phyloP scores from a whole-genome alignment of 2,329 filamentous ascomycete species.

The Pestalotiopsis sp. region DNA sequence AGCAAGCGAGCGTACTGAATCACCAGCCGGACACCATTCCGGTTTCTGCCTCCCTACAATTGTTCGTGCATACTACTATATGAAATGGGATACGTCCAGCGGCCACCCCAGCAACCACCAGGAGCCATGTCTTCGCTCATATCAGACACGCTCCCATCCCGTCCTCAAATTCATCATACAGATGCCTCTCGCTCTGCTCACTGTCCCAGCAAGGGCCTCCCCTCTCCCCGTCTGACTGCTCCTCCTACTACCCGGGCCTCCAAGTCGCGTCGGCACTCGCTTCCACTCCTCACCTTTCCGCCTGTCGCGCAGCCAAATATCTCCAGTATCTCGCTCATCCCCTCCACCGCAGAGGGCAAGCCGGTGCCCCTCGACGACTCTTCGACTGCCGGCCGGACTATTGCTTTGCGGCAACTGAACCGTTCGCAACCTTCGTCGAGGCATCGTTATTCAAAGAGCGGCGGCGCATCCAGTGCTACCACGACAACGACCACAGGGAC shows the following conservation, averaged over 20 bases:
- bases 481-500: constrained; percentile 42
- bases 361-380: constrained; percentile 60
- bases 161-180: constrained; percentile 8
- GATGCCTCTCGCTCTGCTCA: constrained; percentile 19
- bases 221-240: constrained; percentile 14
- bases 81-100: constrained; percentile 18
- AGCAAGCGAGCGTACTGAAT: constrained; percentile 1
- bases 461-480: constrained; percentile 52
- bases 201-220: constrained; percentile 12
- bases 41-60: constrained; percentile 14
- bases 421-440: constrained; percentile 55
- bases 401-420: constrained; percentile 62
- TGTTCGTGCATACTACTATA: constrained; percentile 19
- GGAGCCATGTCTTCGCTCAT: constrained; percentile 11
- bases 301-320: constrained; percentile 50
- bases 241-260: constrained; percentile 18
- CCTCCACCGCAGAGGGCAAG: constrained; percentile 57
- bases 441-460: constrained; percentile 59
- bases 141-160: constrained; percentile 15
- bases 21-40: constrained; percentile 1
- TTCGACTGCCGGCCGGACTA: constrained; percentile 59
- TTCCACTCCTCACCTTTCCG: constrained; percentile 49
- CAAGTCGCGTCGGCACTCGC: constrained; percentile 36
- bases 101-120: constrained; percentile 15
- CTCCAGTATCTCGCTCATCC: constrained; percentile 55